Conservation (phyloP, 345 rosid genomes). For the Rubroshorea leprosula region DNA sequence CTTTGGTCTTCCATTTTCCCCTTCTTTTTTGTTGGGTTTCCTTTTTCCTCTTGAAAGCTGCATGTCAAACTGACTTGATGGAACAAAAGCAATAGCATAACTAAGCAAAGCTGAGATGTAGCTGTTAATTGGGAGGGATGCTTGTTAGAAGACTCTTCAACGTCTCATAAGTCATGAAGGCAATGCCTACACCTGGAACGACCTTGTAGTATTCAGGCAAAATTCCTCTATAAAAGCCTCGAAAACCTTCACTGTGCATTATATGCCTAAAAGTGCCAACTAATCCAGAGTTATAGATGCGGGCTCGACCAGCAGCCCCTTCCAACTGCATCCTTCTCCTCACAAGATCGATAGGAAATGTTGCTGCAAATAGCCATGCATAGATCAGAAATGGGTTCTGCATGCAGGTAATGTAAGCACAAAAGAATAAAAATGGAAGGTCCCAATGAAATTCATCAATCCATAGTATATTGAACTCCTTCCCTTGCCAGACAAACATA, state of each 20-base stretch:
- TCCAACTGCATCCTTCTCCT: slow-evolving; percentile 94
- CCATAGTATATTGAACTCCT: background rate
- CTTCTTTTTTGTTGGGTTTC: background rate
- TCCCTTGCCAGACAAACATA: background rate
- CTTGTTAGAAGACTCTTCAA: slow-evolving; percentile 48
- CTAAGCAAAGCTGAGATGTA: background rate
- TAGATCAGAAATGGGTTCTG: slow-evolving; percentile 4
- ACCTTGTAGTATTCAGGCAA: slow-evolving; percentile 96
- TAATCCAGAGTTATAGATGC: slow-evolving; percentile 66
- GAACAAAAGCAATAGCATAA: background rate
- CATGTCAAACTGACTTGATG: background rate
- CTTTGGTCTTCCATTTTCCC: too few relatives aligned
- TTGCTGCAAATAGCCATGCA: slow-evolving; percentile 42
- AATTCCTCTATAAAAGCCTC: slow-evolving; percentile 90
- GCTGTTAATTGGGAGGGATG: slow-evolving; percentile 30
- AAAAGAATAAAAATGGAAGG: background rate
- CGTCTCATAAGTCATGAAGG: slow-evolving; percentile 83
- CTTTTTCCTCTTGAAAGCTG: background rate
- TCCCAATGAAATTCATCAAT: background rate
- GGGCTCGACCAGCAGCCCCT: slow-evolving; percentile 91
- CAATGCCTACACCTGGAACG: slow-evolving; percentile 86
- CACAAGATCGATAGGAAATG: slow-evolving; percentile 94
- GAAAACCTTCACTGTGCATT: slow-evolving; percentile 67
- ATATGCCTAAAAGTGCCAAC: slow-evolving; percentile 70
- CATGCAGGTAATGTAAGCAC: background rate